Evolutionary conservation across 108 stramenopile genomes (phyloP).

Genomic region (Cyclotella choctawhatcheeana): DNA sequence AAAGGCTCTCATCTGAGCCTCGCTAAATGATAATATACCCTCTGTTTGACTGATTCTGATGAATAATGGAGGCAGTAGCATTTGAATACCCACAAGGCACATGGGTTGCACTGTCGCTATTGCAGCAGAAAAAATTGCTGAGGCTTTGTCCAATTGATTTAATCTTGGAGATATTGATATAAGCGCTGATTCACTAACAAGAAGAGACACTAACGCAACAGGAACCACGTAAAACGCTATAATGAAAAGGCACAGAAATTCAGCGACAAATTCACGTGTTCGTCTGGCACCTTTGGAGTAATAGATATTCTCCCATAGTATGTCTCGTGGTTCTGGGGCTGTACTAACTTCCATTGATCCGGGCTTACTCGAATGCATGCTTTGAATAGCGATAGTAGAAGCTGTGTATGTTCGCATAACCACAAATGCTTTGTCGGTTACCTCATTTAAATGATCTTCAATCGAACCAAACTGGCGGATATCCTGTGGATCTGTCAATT

Average conservation of each 20-base stretch:
- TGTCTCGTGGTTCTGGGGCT: slow-evolving; percentile 89
- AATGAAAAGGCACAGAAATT: slow-evolving; percentile 77
- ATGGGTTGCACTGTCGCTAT: slow-evolving; percentile 88
- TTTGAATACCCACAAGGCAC: slow-evolving; percentile 82
- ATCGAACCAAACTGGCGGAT: slow-evolving; percentile 56
- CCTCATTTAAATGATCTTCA: slow-evolving; percentile 89
- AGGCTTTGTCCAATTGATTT: slow-evolving; percentile 79
- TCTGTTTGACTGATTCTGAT: slow-evolving; percentile 75
- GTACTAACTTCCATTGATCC: slow-evolving; percentile 86
- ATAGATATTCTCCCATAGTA: slow-evolving; percentile 90
- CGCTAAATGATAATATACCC: slow-evolving; percentile 81
- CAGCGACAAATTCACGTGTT: slow-evolving; percentile 75
- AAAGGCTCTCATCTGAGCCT: slow-evolving; percentile 90
- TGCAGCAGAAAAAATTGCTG: slow-evolving; percentile 76
- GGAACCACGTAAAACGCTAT: slow-evolving; percentile 87
- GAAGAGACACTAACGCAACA: slow-evolving; percentile 80
- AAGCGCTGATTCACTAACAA: slow-evolving; percentile 86
- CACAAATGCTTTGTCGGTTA: slow-evolving; percentile 93
- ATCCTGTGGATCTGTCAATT: slow-evolving; percentile 23
- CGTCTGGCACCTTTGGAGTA: slow-evolving; percentile 80
- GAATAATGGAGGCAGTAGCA: slow-evolving; percentile 85
- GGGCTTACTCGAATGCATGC: slow-evolving; percentile 88
- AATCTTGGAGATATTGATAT: slow-evolving; percentile 78
- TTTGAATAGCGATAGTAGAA: slow-evolving; percentile 91
- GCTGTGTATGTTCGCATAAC: slow-evolving; percentile 91